These are phyloP conservation scores for Nicotiana tomentosiformis DNA, from an alignment of 257 asterid genomes.

Conservation along the genomic window DNA sequence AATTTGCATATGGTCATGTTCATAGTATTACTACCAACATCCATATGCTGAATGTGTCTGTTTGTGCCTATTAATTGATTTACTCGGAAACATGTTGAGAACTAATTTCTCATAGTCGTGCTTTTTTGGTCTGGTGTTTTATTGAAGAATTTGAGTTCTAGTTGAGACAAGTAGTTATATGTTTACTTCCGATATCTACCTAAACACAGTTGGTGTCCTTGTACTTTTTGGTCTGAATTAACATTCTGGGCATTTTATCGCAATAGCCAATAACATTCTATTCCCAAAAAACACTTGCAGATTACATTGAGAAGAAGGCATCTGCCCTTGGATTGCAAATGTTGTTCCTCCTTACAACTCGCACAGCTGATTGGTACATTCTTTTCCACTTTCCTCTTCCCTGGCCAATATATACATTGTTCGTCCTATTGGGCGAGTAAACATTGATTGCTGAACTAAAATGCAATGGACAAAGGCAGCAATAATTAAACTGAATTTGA, in stretches of 20 bases:
- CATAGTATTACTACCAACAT: neutral
- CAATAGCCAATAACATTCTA: neutral
- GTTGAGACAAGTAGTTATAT: neutral
- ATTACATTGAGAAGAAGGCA: conserved; percentile 90
- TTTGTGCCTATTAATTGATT: neutral
- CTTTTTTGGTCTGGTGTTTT: neutral
- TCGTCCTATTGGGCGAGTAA: neutral
- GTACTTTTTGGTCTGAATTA: neutral
- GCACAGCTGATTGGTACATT: conserved; percentile 91
- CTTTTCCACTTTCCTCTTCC: conserved; percentile 2
- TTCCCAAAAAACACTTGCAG: conserved; percentile 31
- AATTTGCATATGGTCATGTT: neutral
- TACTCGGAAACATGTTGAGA: neutral
- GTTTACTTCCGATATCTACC: neutral
- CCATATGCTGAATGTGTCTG: neutral
- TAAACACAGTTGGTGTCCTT: neutral
- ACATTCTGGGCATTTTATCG: neutral
- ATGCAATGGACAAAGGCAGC: neutral
- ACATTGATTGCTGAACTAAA: neutral
- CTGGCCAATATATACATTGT: neutral
- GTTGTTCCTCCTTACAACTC: conserved; percentile 84
- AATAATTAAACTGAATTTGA: neutral
- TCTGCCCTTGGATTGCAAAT: conserved; percentile 62
- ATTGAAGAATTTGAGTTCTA: neutral
- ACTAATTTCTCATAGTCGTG: neutral